Evolutionary conservation across 1,284 basidiomycete genomes (phyloP), one percentile per base, ranked within the genome.

Genomic region (Cryptococcus sp.): DNA sequence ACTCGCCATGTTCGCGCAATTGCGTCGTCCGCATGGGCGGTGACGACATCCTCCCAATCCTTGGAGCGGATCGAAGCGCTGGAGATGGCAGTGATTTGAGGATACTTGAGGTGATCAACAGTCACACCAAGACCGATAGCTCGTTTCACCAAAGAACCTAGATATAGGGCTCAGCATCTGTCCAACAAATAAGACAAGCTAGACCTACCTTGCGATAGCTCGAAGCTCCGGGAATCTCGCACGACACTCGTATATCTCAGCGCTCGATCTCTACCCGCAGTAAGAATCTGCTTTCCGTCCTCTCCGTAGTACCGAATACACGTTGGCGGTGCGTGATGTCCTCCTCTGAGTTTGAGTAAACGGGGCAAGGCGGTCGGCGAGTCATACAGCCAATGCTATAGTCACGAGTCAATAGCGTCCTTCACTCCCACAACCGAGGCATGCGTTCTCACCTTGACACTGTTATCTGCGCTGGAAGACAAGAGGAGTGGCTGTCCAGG

Each of bases 41-140:
- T 94, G 5, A 99, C 78, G 45, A 99, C 88, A 70, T 99, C 93
- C 72, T 98, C 95, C 96, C 96, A 99, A 67, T 99, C 94, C 74
- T 93, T 94, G 19, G 91, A 84, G 22, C 93, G 85, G 4, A 88
- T 84, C 2, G 86, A 84, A 5, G 91, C 93, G 78, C 87, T 89
- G 0, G 91, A 86, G 11, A 98, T 79, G 8, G 88, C 83, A 5
- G 86, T 87, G 44, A 94, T 84, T 0, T 90, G 82, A 13, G 91
- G 87, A 66, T 90, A 86, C 75, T 95, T 95, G 54, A 96, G 83
- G 0, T 87, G 88, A 3, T 88, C 83, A 1, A 92, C 80, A 0
- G 91, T 87, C 31, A 92, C 87, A 8, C 90, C 90, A 3, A 94
- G 82, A 2, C 85, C 84, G 0, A 87, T 85, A 1, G 93, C 89